Conservation (phyloP, 768 basidiomycete species). For the Boletus bicolor region DNA sequence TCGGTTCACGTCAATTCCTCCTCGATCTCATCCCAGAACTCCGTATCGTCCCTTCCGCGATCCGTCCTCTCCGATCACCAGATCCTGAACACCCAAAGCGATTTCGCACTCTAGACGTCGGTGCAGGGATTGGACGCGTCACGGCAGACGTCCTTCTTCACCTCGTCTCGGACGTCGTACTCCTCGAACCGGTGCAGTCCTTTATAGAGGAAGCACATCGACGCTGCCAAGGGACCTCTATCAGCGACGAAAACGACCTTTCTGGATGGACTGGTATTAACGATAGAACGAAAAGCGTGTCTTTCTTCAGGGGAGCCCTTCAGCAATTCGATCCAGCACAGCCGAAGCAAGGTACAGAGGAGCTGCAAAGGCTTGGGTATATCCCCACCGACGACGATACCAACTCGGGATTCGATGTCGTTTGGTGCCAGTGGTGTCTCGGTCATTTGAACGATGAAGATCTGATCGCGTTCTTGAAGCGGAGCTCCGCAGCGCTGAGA, state of each 20-base stretch:
- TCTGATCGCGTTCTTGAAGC: constrained; percentile 71
- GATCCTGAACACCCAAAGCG: constrained; percentile 33
- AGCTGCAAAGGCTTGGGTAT: constrained; percentile 68
- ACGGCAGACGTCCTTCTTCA: constrained; percentile 87
- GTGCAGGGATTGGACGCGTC: constrained; percentile 92
- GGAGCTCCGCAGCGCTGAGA: constrained; percentile 61
- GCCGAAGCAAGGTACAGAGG: constrained; percentile 35
- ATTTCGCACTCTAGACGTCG: constrained; percentile 84
- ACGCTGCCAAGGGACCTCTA: constrained; percentile 34
- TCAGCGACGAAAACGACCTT: constrained; percentile 30
- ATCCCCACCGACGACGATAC: constrained; percentile 51
- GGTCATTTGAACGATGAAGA: constrained; percentile 79
- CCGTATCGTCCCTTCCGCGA: constrained; percentile 69
- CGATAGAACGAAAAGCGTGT: constrained; percentile 64
- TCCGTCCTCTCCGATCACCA: constrained; percentile 45
- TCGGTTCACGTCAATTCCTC: constrained; percentile 86
- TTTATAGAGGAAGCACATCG: constrained; percentile 74
- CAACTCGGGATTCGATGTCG: constrained; percentile 74
- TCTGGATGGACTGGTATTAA: constrained; percentile 65
- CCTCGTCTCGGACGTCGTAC: constrained; percentile 81
- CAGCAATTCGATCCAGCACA: constrained; percentile 76
- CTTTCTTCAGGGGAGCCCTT: constrained; percentile 74
- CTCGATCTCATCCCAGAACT: constrained; percentile 79
- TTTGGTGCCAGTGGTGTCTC: constrained; percentile 98
- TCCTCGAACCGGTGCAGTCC: constrained; percentile 81